Base-by-base conservation (phyloP, 352 stramenopile species). In the Phytophthora pseudosyringae region DNA sequence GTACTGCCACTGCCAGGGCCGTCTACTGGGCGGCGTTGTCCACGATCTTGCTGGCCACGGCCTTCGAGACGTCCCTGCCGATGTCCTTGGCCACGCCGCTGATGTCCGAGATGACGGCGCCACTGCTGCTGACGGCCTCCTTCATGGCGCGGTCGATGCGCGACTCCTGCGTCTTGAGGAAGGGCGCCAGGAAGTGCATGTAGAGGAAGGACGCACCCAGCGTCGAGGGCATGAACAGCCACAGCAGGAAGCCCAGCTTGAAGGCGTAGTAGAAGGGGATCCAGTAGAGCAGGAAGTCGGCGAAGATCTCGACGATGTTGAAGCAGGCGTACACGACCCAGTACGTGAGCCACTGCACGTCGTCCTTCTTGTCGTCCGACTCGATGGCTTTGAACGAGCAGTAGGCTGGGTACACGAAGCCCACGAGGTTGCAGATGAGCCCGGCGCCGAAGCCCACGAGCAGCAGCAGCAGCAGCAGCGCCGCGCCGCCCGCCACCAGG, bases 181-280 rank as follows among this genome's bases (percentile, higher is more conserved):
- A 95, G 15, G 90, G 88, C 26, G 82, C 70, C 39, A 99, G 73
- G 69, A 99, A 98, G 78, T 91, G 88, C 59, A 93, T 91, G 78
- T 98, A 99, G 28, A 99, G 76, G 77, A 98, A 98, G 53, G 93
- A 98, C 16, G 97, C 94, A 32, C 96, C 96, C 59, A 95, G 79
- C 36, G 95, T 98, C 72, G 97, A 97, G n/a, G 96, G 97, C 69
- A 99, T 89, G 82, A 99, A 98, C 32, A 97, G 83, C 95, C 96
- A 99, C 18, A 99, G 75, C 53, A 99, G 86, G 81, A 99, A 99
- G 46, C 94, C 96, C 21, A 99, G 68, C 86, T 99, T 99, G 83
- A 99, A 98, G 11, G 94, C 89, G 73, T 98, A 99, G 82, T 99
- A 99, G 76, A 99, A 99, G 13, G 97, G 97, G 75, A 99, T 98